A percentile compares a stretch with the other conserved stretches of the same genome.
phyloP scores from a whole-genome alignment of 2,329 filamentous ascomycete genomes.

The Ophioceras dolichostomum region DNA sequence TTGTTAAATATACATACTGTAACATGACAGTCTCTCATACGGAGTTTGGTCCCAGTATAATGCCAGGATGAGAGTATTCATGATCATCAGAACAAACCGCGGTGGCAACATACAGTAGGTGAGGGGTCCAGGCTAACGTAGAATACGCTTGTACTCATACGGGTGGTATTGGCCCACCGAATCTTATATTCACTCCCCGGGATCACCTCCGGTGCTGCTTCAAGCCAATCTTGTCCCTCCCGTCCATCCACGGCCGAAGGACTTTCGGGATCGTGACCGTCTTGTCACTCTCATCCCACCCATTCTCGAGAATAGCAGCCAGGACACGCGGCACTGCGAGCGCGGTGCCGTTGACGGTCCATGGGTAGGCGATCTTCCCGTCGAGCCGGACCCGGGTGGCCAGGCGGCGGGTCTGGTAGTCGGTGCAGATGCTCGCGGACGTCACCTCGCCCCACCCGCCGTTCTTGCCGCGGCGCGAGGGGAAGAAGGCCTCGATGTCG shows the following conservation, averaged over 20 bases:
- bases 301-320: slow-evolving; percentile 80
- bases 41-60: no score
- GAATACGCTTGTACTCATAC: no score
- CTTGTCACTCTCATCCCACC: slow-evolving; percentile 62
- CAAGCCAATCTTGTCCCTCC: slow-evolving; percentile 49
- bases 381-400: slow-evolving; percentile 56
- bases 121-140: no score
- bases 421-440: slow-evolving; percentile 79
- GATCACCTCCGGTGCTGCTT: slow-evolving; percentile 9
- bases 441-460: slow-evolving; percentile 90
- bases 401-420: slow-evolving; percentile 81
- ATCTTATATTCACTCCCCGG: not conserved
- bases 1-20: no score
- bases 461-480: slow-evolving; percentile 50
- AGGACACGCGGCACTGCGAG: slow-evolving; percentile 82
- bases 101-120: no score
- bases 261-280: slow-evolving; percentile 68
- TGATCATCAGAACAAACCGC: no score
- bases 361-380: slow-evolving; percentile 59
- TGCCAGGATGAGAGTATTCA: no score
- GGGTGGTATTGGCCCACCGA: no score
- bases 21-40: no score
- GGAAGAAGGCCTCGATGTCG: slow-evolving; percentile 93
- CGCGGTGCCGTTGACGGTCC: slow-evolving; percentile 89
- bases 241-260: slow-evolving; percentile 75